Conservation (phyloP, 495 filamentous ascomycete species). For the Penicillium ucsense region DNA sequence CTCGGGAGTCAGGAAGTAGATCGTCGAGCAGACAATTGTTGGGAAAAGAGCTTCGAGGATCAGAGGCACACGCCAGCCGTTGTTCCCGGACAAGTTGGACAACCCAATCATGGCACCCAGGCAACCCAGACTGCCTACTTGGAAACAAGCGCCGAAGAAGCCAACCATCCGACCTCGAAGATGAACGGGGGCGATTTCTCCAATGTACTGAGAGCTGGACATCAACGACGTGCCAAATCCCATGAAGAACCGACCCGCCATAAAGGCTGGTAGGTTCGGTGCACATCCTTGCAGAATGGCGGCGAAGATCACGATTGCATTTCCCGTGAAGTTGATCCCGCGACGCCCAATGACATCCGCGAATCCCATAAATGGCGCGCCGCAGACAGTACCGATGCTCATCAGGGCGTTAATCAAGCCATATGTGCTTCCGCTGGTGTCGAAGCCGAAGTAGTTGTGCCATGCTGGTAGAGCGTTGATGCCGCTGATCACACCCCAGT, state of each 20-base stretch:
- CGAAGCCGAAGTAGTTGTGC: constrained; percentile 26
- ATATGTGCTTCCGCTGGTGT: constrained; percentile 17
- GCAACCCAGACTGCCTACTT: constrained; percentile 29
- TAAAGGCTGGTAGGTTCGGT: constrained; percentile 23
- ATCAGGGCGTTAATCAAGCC: constrained; percentile 30
- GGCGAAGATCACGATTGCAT: constrained; percentile 26
- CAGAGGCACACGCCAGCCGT: constrained; percentile 27
- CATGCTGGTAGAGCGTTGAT: constrained; percentile 23
- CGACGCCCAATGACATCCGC: constrained; percentile 32
- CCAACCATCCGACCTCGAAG: constrained; percentile 35
- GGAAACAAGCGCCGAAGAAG: constrained; percentile 36
- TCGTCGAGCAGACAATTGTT: constrained; percentile 25
- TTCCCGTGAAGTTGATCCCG: constrained; percentile 30
- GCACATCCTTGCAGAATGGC: constrained; percentile 31
- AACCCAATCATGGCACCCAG: constrained; percentile 29
- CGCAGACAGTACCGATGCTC: constrained; percentile 29
- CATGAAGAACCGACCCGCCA: constrained; percentile 34
- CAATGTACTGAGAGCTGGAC: constrained; percentile 34
- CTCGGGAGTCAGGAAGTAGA: constrained; percentile 31
- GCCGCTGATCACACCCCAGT: constrained; percentile 34
- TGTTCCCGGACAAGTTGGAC: constrained; percentile 15
- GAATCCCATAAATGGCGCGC: constrained; percentile 27
- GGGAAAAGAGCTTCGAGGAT: constrained; percentile 31
- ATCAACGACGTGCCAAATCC: constrained; percentile 32
- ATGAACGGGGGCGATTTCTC: constrained; percentile 33